Evolutionary conservation across 129 eudicot genomes (phyloP).

Genomic region (Flaveria robusta): DNA sequence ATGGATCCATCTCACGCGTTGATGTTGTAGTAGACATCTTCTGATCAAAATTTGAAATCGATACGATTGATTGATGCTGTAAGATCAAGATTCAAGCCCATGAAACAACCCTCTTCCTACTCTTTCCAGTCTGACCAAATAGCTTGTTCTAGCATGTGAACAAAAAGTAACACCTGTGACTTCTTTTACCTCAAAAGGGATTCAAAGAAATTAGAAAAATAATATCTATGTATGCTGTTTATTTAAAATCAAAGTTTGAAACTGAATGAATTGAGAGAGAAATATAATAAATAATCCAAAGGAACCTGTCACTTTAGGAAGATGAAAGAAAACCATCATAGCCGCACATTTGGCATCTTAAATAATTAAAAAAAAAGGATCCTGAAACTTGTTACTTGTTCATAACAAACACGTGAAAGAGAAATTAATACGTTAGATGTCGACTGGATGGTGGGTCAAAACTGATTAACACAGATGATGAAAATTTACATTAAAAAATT

Average conservation of each 20-base stretch:
- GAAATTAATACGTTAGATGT: no score
- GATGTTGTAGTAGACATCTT: constrained; percentile 29
- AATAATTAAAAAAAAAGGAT: not conserved
- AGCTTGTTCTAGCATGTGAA: constrained; percentile 22
- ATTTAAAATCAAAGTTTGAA: constrained; percentile 20
- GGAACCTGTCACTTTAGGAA: constrained; percentile 31
- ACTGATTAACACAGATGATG: no score
- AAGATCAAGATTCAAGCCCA: constrained; percentile 25
- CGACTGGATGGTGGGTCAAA: no score
- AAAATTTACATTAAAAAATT: no score
- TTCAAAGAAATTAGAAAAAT: constrained; percentile 15
- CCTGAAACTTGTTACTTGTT: constrained; percentile 18
- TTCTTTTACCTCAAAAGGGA: constrained; percentile 18
- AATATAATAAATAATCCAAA: not conserved
- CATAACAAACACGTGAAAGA: not conserved
- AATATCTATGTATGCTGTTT: not conserved
- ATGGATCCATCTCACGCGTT: constrained; percentile 62
- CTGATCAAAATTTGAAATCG: not conserved
- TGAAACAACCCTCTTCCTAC: not conserved
- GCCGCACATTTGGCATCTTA: constrained; percentile 44
- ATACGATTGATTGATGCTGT: not conserved
- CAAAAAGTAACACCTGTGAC: constrained; percentile 29
- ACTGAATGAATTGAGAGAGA: constrained; percentile 32
- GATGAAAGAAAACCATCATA: constrained; percentile 15
- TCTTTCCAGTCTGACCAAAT: no score